A percentile compares a stretch with the other conserved stretches of the same genome.
Evolutionary conservation across 2,329 filamentous ascomycete species (phyloP).

Genomic region (Ophiostoma sp.): DNA sequence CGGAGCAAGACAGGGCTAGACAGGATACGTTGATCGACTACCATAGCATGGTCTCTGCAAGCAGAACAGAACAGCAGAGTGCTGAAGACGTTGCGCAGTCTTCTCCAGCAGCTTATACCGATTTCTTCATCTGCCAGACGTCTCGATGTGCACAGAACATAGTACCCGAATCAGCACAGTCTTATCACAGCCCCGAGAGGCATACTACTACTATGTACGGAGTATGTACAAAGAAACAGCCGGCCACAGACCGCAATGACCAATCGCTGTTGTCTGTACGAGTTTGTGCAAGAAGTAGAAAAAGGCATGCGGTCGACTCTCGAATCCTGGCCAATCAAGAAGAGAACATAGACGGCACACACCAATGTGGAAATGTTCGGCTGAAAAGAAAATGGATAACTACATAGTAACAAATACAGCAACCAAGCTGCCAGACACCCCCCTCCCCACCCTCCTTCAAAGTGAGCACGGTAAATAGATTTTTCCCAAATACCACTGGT

Average conservation of each 20-base stretch:
- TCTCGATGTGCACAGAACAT: background rate
- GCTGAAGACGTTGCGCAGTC: background rate
- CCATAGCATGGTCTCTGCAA: background rate
- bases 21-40: background rate
- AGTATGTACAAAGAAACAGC: background rate
- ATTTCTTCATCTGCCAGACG: background rate
- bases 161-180: background rate
- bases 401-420: background rate
- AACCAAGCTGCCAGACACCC: background rate
- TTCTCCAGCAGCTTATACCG: background rate
- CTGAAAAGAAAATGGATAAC: background rate
- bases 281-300: background rate
- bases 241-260: background rate
- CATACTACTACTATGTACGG: background rate
- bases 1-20: background rate
- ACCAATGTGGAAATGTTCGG: background rate
- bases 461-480: background rate
- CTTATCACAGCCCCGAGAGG: background rate
- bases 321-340: conserved; percentile 10
- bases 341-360: background rate
- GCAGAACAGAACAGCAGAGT: background rate
- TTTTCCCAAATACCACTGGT: background rate
- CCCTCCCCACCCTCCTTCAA: background rate
- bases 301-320: background rate
- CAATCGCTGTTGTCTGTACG: conserved; percentile 5